A percentile compares a stretch with the other conserved stretches of the same genome.
Evolutionary conservation across 495 filamentous ascomycete genomes (phyloP).

Genomic region (Trichoderma asperelloides): DNA sequence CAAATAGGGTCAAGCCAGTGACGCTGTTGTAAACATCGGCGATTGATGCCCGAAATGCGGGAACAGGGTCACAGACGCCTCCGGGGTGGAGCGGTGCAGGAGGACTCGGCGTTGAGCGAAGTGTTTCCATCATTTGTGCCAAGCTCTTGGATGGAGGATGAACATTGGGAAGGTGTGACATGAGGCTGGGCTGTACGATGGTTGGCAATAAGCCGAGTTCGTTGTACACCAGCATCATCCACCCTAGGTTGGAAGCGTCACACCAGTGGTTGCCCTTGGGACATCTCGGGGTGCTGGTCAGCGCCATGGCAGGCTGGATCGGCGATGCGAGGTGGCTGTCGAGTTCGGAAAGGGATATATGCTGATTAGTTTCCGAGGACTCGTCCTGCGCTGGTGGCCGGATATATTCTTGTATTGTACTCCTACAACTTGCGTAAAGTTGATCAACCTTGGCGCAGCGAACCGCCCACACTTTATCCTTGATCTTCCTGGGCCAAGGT

Average conservation of each 20-base stretch:
- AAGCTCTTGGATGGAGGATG: conserved; percentile 18
- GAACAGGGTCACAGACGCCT: conserved; percentile 30
- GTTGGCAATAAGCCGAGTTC: conserved; percentile 24
- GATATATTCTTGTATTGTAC: conserved; percentile 23
- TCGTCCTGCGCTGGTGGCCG: conserved; percentile 13
- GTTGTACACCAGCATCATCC: conserved; percentile 31
- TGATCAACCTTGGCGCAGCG: conserved; percentile 28
- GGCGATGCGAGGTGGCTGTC: conserved; percentile 8
- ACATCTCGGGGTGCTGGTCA: conserved; percentile 22
- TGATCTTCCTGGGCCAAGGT: conserved; percentile 22
- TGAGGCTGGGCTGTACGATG: conserved; percentile 13
- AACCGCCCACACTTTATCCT: conserved; percentile 26
- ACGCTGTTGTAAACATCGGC: conserved; percentile 33
- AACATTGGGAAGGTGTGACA: conserved; percentile 5
- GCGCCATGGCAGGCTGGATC: conserved; percentile 9
- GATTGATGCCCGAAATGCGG: conserved; percentile 28
- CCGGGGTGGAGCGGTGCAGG: conserved; percentile 22
- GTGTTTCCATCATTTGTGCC: conserved; percentile 22
- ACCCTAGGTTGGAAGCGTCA: conserved; percentile 35
- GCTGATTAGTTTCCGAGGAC: neutral
- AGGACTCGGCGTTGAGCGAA: conserved; percentile 26
- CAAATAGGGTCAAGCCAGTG: conserved; percentile 24
- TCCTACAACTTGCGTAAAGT: conserved; percentile 21
- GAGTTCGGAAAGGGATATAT: conserved; percentile 3
- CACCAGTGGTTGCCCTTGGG: conserved; percentile 27